Evolutionary conservation across 768 basidiomycete species (phyloP), one percentile per base, ranked within the genome.

Genomic region (Ramaria rubella): DNA sequence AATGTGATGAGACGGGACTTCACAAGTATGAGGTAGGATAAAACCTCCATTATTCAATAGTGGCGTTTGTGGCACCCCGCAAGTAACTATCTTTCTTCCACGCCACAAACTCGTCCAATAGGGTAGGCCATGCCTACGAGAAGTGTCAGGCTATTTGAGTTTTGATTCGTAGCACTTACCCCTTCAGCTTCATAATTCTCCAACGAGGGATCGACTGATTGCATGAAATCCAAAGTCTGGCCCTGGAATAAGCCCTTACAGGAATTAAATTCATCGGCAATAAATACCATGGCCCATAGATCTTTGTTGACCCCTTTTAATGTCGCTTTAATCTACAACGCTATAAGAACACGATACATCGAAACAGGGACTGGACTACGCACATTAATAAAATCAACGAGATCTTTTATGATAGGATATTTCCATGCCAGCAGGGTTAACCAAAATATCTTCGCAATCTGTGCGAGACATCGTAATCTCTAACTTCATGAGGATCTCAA

Each of bases 231-330:
- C 38, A 83, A 74, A 72, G 87, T 83, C 87, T 90, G 65, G 6
- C n/a, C 23, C 8, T 42, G 23, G 40, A n/a, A 21, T n/a, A 7
- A 42, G 23, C 6, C 9, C 14, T 4, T 42, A n/a, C 40, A 4
- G 15, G 6, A 58, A 46, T 46, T 46, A 59, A 45, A 51, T 33
- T 11, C 36, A 56, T 1, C 24, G 7, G 11, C 17, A 34, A 55
- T 24, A 31, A 24, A 71, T 76, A 87, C 89, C 90, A 92, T 92
- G 56, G 70, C 79, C 90, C 90, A 94, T 8, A 91, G 70, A 69
- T 94, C 90, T 64, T 88, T 88, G 68, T 90, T 92, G 14, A 83
- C 81, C 0, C 84, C 86, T 64, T 85, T 90, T 70, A 88, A 90
- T 3, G 72, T 76, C 6, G 77, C 79, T 58, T 69, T 74, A 50